These are phyloP conservation scores for Hypoxylon intermedium DNA, from an alignment of 495 filamentous ascomycete genomes.

Conservation along the genomic window DNA sequence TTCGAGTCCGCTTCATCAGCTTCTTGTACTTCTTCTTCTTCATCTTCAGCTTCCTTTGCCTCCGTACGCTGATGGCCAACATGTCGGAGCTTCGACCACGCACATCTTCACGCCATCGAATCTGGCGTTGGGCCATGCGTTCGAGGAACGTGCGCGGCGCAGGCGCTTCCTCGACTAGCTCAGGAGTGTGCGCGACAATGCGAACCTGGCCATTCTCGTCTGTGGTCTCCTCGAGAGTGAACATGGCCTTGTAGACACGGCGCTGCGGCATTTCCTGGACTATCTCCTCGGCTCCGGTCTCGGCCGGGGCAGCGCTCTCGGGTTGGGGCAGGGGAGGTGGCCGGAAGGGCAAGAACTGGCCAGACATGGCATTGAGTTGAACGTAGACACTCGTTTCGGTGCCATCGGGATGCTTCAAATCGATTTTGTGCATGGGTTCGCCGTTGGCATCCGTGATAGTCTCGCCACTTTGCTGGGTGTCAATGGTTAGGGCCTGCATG, in stretches of 20 bases:
- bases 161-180: conserved; percentile 53
- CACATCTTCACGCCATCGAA: conserved; percentile 55
- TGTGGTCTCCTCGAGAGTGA: conserved; percentile 81
- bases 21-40: conserved; percentile 99
- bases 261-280: conserved; percentile 51
- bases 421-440: conserved; percentile 46
- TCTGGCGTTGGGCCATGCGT: conserved; percentile 58
- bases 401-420: conserved; percentile 60
- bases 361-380: conserved; percentile 54
- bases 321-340: conserved; percentile 77
- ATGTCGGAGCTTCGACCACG: conserved; percentile 51
- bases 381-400: conserved; percentile 52
- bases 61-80: conserved; percentile 81
- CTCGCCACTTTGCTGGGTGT: conserved; percentile 39
- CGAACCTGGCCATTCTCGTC: conserved; percentile 71
- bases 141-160: conserved; percentile 56
- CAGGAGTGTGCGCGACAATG: conserved; percentile 59
- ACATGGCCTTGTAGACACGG: conserved; percentile 76
- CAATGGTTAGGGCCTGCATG: conserved; percentile 50
- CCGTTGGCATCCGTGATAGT: conserved; percentile 37
- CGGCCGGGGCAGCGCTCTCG: conserved; percentile 42
- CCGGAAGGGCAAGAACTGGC: conserved; percentile 74
- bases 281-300: conserved; percentile 46
- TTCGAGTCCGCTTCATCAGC: conserved; percentile 90
- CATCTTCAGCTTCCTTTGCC: conserved; percentile 93